Conservation (phyloP, 495 filamentous ascomycete genomes). For the Cudoniella acicularis region DNA sequence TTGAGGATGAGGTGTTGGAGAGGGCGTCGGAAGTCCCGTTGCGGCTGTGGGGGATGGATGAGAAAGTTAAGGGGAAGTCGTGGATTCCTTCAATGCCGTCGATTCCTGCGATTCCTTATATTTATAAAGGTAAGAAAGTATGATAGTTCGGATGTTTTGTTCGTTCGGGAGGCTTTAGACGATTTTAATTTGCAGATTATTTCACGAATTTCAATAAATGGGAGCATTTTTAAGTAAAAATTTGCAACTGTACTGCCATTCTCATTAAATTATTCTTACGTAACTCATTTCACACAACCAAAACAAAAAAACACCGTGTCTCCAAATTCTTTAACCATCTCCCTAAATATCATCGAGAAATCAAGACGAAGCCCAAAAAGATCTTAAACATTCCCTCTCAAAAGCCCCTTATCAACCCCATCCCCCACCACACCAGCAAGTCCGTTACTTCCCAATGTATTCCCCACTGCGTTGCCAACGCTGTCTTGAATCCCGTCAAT, state of each 20-base stretch:
- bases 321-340: neutral
- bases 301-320: neutral
- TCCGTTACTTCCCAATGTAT: constrained; percentile 6
- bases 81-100: neutral
- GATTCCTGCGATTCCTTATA: neutral
- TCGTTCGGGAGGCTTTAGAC: no score
- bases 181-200: no score
- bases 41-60: no score
- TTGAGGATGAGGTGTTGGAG: neutral
- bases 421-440: constrained; percentile 16
- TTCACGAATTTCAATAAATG: no score
- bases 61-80: no score
- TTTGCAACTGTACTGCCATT: no score
- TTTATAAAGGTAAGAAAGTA: neutral
- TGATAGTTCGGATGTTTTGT: no score
- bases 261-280: neutral
- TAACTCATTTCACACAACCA: neutral
- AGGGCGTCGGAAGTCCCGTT: neutral
- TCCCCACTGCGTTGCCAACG: constrained; percentile 16
- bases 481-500: constrained; percentile 20
- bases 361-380: no score
- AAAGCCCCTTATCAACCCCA: constrained; percentile 15
- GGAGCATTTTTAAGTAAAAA: no score
- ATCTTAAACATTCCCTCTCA: constrained; percentile 22
- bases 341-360: neutral